phyloP scores from a whole-genome alignment of 805 yeast genomes.

The Metschnikowia chrysomelidarum region DNA sequence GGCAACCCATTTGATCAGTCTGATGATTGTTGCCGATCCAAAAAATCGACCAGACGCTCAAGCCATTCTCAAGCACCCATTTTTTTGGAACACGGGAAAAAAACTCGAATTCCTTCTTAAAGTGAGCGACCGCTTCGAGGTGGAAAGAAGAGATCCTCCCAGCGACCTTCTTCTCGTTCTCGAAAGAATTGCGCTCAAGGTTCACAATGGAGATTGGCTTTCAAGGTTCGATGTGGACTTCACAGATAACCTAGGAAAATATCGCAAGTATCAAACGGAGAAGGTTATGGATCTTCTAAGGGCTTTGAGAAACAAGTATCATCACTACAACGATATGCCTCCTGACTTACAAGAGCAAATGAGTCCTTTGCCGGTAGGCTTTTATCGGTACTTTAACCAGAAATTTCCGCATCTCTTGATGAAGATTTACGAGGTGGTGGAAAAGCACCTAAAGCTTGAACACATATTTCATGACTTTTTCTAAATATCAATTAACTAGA shows the following conservation, averaged over 20 bases:
- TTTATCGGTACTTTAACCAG: conserved; percentile 68
- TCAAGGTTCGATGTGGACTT: conserved; percentile 65
- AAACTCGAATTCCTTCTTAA: conserved; percentile 81
- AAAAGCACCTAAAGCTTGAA: conserved; percentile 58
- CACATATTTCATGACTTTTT: conserved; percentile 49
- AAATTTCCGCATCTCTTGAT: conserved; percentile 79
- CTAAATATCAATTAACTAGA: conserved; percentile 13
- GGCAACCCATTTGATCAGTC: conserved; percentile 65
- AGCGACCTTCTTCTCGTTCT: conserved; percentile 53
- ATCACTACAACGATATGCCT: conserved; percentile 91
- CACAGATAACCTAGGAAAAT: conserved; percentile 82
- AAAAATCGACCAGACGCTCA: conserved; percentile 66
- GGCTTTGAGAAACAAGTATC: conserved; percentile 89
- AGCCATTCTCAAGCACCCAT: conserved; percentile 75
- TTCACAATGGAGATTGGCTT: conserved; percentile 73
- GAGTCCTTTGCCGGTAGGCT: conserved; percentile 83
- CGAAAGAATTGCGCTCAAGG: conserved; percentile 43
- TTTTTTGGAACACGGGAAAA: conserved; percentile 75
- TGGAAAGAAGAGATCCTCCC: conserved; percentile 79
- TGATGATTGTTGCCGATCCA: conserved; percentile 74
- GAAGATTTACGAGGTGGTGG: conserved; percentile 66
- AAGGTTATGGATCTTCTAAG: conserved; percentile 83
- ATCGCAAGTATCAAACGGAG: conserved; percentile 78
- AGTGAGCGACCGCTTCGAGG: conserved; percentile 88
- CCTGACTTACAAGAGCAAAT: conserved; percentile 57